A percentile compares a stretch with the other conserved stretches of the same genome.
Conservation (phyloP, 2,329 filamentous ascomycete genomes). For the Stenocarpella maydis region DNA sequence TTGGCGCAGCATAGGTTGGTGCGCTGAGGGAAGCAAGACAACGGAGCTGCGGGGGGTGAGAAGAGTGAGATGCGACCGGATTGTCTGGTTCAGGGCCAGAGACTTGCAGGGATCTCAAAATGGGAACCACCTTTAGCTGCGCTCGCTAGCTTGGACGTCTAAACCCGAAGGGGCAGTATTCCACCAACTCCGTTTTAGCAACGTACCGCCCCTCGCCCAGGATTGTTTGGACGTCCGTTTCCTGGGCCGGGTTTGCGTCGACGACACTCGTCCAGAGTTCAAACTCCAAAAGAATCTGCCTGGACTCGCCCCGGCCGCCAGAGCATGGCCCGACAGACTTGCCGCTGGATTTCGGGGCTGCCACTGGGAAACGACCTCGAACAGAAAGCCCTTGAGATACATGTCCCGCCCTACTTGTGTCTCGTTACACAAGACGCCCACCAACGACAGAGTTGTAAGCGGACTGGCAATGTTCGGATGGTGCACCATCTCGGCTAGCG, state of each 20-base stretch:
- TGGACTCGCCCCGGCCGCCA: not conserved
- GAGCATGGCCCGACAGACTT: not conserved
- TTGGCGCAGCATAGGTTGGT: slow-evolving; percentile 40
- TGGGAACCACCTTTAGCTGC: not conserved
- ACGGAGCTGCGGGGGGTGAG: slow-evolving; percentile 21
- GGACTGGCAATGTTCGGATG: not conserved
- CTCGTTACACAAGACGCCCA: not conserved
- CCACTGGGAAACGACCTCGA: not conserved
- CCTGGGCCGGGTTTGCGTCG: not conserved
- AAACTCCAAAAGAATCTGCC: not conserved
- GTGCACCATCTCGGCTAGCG: not conserved
- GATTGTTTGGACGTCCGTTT: slow-evolving; percentile 12
- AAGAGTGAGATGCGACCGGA: slow-evolving; percentile 35
- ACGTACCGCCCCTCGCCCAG: slow-evolving; percentile 8
- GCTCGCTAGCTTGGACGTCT: not conserved
- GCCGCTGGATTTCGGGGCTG: not conserved
- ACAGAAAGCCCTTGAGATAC: not conserved
- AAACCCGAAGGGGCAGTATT: slow-evolving; percentile 11
- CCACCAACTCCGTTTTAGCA: slow-evolving; percentile 12
- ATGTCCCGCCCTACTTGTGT: slow-evolving; percentile 14
- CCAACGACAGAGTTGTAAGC: not conserved
- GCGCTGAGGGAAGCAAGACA: slow-evolving; percentile 33
- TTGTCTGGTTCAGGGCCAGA: slow-evolving; percentile 21
- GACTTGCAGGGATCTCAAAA: slow-evolving; percentile 36
- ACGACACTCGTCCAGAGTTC: not conserved